Evolutionary conservation across 1,284 basidiomycete species (phyloP).

Genomic region (Apiotrichum porosum): DNA sequence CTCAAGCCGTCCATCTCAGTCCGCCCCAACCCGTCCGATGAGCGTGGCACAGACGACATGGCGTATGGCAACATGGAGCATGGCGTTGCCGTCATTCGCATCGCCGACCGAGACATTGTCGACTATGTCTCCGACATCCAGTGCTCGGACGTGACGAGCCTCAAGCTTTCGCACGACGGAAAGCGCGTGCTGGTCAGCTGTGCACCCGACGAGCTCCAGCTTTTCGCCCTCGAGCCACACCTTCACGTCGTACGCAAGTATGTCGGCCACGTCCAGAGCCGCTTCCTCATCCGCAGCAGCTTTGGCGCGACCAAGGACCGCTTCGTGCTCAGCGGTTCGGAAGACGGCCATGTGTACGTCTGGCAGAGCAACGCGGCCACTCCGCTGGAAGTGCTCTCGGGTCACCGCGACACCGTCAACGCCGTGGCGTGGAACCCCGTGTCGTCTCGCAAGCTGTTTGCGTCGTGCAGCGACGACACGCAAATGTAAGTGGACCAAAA

Average conservation of each 20-base stretch:
- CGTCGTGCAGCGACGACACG: slow-evolving; percentile 82
- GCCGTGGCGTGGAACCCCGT: slow-evolving; percentile 91
- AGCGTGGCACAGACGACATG: slow-evolving; percentile 10
- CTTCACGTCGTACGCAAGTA: slow-evolving; percentile 70
- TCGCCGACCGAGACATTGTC: slow-evolving; percentile 36
- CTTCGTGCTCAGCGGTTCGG: slow-evolving; percentile 89
- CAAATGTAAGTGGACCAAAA: slow-evolving; percentile 56
- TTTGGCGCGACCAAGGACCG: slow-evolving; percentile 89
- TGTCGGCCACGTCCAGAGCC: slow-evolving; percentile 71
- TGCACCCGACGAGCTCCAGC: slow-evolving; percentile 77
- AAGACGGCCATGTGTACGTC: slow-evolving; percentile 88
- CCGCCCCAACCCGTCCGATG: slow-evolving; percentile 2
- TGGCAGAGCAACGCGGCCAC: slow-evolving; percentile 87
- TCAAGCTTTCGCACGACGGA: slow-evolving; percentile 82
- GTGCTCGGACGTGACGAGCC: slow-evolving; percentile 63
- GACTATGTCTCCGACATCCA: slow-evolving; percentile 25
- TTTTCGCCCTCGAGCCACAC: slow-evolving; percentile 69
- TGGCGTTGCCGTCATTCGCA: slow-evolving; percentile 30
- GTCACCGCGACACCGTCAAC: slow-evolving; percentile 87
- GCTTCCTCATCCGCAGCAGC: slow-evolving; percentile 82
- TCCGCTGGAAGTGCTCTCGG: slow-evolving; percentile 73
- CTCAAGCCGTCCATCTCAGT: slow-evolving; percentile 38
- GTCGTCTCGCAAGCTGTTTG: slow-evolving; percentile 77
- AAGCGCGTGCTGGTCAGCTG: slow-evolving; percentile 81
- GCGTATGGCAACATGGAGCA: slow-evolving; percentile 41